These are phyloP conservation scores for Aegilops sharonensis DNA, from an alignment of 176 grass and related monocot species.

Conservation along the genomic window DNA sequence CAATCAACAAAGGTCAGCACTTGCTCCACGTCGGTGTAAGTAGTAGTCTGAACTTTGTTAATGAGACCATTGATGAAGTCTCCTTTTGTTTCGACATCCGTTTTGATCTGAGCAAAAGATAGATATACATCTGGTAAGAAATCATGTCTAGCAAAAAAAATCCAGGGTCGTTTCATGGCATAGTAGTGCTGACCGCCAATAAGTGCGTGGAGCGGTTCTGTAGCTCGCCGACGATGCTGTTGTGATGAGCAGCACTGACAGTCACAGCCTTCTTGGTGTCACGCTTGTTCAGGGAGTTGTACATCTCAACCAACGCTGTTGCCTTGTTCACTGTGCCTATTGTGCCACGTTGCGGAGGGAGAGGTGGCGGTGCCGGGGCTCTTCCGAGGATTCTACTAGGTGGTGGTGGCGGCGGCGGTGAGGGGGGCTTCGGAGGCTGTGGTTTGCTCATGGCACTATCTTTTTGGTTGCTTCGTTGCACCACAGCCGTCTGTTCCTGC, in stretches of 20 bases:
- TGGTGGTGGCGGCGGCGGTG: slow-evolving; percentile 44
- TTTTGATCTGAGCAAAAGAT: slow-evolving; percentile 4
- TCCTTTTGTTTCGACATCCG: slow-evolving; percentile 81
- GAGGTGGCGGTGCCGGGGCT: slow-evolving; percentile 43
- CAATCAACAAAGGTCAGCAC: slow-evolving; percentile 61
- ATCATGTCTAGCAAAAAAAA: no score
- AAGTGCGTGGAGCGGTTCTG: slow-evolving; percentile 87
- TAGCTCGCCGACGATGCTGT: slow-evolving; percentile 72
- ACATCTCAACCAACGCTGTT: slow-evolving; percentile 64
- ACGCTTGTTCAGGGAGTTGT: slow-evolving; percentile 72
- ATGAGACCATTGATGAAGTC: slow-evolving; percentile 74
- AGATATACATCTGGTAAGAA: not conserved
- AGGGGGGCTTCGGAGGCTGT: slow-evolving; percentile 22
- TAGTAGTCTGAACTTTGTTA: slow-evolving; percentile 52
- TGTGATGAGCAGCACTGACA: slow-evolving; percentile 39
- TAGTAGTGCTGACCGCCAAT: slow-evolving; percentile 50
- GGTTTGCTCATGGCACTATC: not conserved
- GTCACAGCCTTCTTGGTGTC: slow-evolving; percentile 41
- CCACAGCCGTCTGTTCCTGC: not conserved
- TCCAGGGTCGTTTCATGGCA: not conserved
- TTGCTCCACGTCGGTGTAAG: slow-evolving; percentile 51
- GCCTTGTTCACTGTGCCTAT: slow-evolving; percentile 58
- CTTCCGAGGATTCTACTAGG: not conserved
- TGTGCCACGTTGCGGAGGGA: slow-evolving; percentile 8
- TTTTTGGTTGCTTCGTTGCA: not conserved